Percentiles rank a stretch among this genome's conserved stretches.
These are phyloP conservation scores for Fusarium tuaranense DNA, from an alignment of 2,329 filamentous ascomycete genomes.

Conservation along the genomic window DNA sequence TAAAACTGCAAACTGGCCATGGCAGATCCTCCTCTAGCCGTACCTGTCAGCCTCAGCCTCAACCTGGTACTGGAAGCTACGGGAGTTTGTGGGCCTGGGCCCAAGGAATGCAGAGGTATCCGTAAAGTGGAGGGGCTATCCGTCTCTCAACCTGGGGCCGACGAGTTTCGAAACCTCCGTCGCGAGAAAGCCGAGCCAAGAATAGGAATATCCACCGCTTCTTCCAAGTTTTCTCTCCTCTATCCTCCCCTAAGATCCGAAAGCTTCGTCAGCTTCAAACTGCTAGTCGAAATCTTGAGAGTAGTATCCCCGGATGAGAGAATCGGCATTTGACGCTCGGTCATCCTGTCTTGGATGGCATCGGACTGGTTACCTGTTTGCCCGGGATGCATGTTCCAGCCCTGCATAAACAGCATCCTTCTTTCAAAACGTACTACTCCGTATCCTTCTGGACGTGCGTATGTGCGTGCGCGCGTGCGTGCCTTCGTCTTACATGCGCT, in stretches of 20 bases:
- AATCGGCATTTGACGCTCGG: slow-evolving; percentile 11
- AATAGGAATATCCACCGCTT: slow-evolving; percentile 24
- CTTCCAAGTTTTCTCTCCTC: slow-evolving; percentile 1
- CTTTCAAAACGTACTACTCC: slow-evolving; percentile 16
- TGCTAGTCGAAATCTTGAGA: slow-evolving; percentile 13
- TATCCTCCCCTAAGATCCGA: background rate
- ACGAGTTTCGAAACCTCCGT: slow-evolving; percentile 44
- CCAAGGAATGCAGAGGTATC: slow-evolving; percentile 13
- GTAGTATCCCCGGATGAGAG: slow-evolving; percentile 9
- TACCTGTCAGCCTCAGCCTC: slow-evolving; percentile 22
- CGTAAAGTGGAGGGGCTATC: slow-evolving; percentile 34
- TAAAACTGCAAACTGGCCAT: slow-evolving; percentile 5
- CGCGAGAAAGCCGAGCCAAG: slow-evolving; percentile 17
- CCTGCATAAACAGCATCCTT: slow-evolving; percentile 31
- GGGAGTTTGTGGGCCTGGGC: slow-evolving; percentile 32
- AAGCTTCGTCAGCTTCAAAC: slow-evolving; percentile 11
- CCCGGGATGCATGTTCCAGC: background rate
- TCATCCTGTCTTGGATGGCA: slow-evolving; percentile 4
- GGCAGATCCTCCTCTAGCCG: slow-evolving; percentile 9
- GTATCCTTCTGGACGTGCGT: slow-evolving; percentile 1
- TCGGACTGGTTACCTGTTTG: background rate
- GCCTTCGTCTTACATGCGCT: slow-evolving; percentile 12
- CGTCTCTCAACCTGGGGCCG: slow-evolving; percentile 25
- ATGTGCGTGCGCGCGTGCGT: slow-evolving; percentile 11
- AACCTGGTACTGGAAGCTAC: slow-evolving; percentile 22